Percentiles rank a stretch among this genome's conserved stretches.
These are phyloP conservation scores for Neostapfia colusana DNA, from an alignment of 176 grass and related monocot species.

Conservation along the genomic window DNA sequence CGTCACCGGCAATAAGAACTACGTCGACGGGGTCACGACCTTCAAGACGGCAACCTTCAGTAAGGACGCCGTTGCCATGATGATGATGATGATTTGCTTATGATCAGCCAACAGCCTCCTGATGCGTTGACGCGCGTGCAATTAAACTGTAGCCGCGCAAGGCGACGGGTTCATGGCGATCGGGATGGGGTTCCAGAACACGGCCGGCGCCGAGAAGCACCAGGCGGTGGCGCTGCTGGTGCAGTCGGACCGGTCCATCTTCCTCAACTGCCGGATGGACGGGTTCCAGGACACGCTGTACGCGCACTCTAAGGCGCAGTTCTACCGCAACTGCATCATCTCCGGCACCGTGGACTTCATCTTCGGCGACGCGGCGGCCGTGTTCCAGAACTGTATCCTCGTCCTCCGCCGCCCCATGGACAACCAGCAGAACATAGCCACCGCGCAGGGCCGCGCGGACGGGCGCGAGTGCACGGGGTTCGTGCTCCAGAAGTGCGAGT, in stretches of 20 bases:
- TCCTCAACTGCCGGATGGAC: constrained; percentile 88
- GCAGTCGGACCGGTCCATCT: constrained; percentile 71
- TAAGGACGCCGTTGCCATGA: constrained; percentile 22
- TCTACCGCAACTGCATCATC: constrained; percentile 87
- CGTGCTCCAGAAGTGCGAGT: constrained; percentile 82
- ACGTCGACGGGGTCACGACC: constrained; percentile 62
- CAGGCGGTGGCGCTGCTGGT: constrained; percentile 87
- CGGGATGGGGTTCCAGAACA: constrained; percentile 85
- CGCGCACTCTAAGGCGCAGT: constrained; percentile 80
- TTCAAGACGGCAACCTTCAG: constrained; percentile 78
- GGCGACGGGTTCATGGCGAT: constrained; percentile 84
- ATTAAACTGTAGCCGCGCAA: constrained; percentile 34
- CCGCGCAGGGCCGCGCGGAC: constrained; percentile 76
- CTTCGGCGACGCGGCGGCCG: constrained; percentile 79
- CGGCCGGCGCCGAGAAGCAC: constrained; percentile 71
- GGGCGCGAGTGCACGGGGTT: constrained; percentile 74
- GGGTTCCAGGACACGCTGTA: constrained; percentile 95
- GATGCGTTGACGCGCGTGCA: too few relatives aligned
- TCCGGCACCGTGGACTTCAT: constrained; percentile 85
- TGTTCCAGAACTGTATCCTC: constrained; percentile 92
- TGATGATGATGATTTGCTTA: too few relatives aligned
- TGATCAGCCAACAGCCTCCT: too few relatives aligned
- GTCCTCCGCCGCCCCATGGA: constrained; percentile 63
- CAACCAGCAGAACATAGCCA: constrained; percentile 88
- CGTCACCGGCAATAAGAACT: constrained; percentile 73